A percentile compares a stretch with the other conserved stretches of the same genome.
These are phyloP conservation scores for Penicillium arizonense DNA, from an alignment of 495 filamentous ascomycete genomes.

Conservation along the genomic window DNA sequence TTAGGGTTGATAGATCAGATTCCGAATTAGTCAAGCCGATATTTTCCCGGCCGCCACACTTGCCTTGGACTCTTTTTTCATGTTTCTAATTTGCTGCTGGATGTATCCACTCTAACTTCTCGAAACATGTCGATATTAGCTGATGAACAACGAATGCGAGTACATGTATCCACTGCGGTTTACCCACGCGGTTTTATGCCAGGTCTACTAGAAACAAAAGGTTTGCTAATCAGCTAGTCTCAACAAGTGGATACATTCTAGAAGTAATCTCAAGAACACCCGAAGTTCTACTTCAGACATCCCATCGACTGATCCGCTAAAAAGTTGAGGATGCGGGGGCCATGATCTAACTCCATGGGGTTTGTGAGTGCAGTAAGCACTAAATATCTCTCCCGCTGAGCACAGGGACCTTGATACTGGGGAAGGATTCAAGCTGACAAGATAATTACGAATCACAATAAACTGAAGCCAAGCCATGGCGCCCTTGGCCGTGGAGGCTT, in stretches of 20 bases:
- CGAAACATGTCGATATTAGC: neutral
- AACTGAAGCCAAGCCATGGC: slow-evolving; percentile 4
- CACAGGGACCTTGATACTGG: neutral
- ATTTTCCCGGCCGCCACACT: neutral
- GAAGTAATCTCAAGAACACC: too few species aligned
- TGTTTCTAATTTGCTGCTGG: neutral
- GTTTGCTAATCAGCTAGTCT: neutral
- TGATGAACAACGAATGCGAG: too few species aligned
- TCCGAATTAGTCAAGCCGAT: neutral
- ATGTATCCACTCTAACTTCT: neutral
- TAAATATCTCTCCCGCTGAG: neutral
- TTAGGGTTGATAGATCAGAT: neutral
- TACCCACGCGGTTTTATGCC: neutral
- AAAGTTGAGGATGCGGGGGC: neutral
- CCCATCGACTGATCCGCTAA: neutral
- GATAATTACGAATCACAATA: neutral
- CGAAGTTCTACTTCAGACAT: neutral
- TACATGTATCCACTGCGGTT: neutral
- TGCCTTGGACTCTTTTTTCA: neutral
- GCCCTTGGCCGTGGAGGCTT: slow-evolving; percentile 7
- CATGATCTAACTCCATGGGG: neutral
- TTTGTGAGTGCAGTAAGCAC: neutral
- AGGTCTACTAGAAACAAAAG: neutral
- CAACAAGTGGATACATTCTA: neutral
- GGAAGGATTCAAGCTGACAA: slow-evolving; percentile 2